Evolutionary conservation across 306 rosid species (phyloP).

Genomic region (Quercus gilva): DNA sequence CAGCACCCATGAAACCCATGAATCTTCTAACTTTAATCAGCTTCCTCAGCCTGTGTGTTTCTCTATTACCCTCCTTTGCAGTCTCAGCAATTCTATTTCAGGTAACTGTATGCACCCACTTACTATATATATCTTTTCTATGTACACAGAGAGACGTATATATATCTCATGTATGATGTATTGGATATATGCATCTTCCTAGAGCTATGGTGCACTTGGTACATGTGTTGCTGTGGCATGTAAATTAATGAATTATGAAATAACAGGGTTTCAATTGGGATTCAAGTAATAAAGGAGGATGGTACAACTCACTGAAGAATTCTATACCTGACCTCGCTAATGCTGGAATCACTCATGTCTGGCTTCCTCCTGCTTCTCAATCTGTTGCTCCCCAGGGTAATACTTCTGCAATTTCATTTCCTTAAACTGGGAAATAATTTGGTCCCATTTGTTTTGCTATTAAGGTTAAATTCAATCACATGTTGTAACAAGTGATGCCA

Average conservation of each 20-base stretch:
- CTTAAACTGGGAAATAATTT: background rate
- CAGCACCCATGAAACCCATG: constrained; percentile 26
- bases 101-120: constrained; percentile 30
- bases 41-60: constrained; percentile 33
- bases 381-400: constrained; percentile 50
- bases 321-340: constrained; percentile 50
- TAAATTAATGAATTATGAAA: background rate
- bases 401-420: background rate
- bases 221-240: no score
- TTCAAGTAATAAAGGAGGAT: constrained; percentile 65
- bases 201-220: no score
- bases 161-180: no score
- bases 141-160: no score
- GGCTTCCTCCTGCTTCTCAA: constrained; percentile 93
- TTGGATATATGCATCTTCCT: no score
- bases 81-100: constrained; percentile 62
- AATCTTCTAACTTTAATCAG: constrained; percentile 24
- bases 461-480: background rate
- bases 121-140: background rate
- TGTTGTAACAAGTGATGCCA: background rate
- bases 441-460: background rate
- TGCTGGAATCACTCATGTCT: constrained; percentile 73
- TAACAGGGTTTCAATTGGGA: constrained; percentile 86
- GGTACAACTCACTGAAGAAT: constrained; percentile 68
- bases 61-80: constrained; percentile 35